These are phyloP conservation scores for Gymnopilus junonius DNA, from an alignment of 768 basidiomycete species.

Conservation along the genomic window DNA sequence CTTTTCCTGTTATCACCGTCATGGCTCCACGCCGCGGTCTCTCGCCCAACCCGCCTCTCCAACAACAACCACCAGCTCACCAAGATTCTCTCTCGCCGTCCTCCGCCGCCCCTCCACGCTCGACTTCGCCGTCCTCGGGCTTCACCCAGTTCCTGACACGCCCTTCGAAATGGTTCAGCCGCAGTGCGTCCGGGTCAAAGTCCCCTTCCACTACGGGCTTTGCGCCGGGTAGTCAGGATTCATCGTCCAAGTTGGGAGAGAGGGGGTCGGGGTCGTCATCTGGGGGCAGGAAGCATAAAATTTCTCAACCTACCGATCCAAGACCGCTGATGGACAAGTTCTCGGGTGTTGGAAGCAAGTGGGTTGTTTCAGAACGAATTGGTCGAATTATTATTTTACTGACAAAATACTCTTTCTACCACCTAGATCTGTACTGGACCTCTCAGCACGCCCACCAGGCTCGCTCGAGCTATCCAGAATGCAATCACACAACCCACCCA, in stretches of 20 bases:
- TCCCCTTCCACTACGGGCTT: constrained; percentile 34
- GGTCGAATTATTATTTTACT: constrained; percentile 2
- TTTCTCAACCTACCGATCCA: constrained; percentile 84
- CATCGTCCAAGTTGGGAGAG: constrained; percentile 51
- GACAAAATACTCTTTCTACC: background rate
- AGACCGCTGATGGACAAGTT: constrained; percentile 72
- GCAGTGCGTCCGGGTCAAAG: constrained; percentile 60
- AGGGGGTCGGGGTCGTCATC: constrained; percentile 31
- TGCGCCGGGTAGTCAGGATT: background rate
- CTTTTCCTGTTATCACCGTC: constrained; percentile 1
- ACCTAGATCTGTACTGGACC: constrained; percentile 67
- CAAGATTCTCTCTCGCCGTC: constrained; percentile 25
- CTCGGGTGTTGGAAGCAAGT: constrained; percentile 55
- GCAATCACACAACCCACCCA: constrained; percentile 32
- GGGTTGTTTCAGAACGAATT: constrained; percentile 29
- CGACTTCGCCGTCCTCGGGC: constrained; percentile 66
- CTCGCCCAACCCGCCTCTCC: constrained; percentile 33
- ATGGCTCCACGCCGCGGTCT: constrained; percentile 59
- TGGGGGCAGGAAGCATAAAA: constrained; percentile 66
- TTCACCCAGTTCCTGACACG: constrained; percentile 69
- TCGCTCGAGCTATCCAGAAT: constrained; percentile 48
- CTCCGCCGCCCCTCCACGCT: constrained; percentile 48
- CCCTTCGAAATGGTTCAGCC: constrained; percentile 74
- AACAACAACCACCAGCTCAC: background rate
- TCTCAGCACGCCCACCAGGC: constrained; percentile 49